These are phyloP conservation scores for Polychaeton citri DNA, from an alignment of 2,329 filamentous ascomycete species.

Conservation along the genomic window DNA sequence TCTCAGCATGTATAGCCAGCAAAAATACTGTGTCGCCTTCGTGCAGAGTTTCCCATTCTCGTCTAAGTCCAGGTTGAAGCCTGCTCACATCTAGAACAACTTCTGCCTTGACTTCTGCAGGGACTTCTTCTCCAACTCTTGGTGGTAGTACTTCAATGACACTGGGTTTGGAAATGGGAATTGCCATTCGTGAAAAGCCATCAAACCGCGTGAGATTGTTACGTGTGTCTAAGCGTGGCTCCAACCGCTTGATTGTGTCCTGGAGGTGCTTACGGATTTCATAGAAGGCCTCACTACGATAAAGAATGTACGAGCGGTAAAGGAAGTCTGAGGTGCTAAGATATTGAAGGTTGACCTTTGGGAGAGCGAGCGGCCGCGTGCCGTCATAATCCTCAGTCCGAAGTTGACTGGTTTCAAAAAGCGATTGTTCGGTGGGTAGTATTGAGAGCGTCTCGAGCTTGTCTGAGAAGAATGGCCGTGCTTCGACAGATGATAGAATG, in stretches of 20 bases:
- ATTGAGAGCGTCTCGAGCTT: constrained; percentile 55
- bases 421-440: constrained; percentile 66
- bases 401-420: constrained; percentile 69
- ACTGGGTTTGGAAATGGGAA: constrained; percentile 72
- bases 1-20: constrained; percentile 55
- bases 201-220: constrained; percentile 53
- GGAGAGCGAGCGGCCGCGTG: constrained; percentile 73
- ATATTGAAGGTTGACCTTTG: constrained; percentile 92
- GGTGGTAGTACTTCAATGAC: constrained; percentile 77
- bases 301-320: constrained; percentile 85
- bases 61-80: constrained; percentile 59
- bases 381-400: constrained; percentile 81
- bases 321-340: constrained; percentile 88
- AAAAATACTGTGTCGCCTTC: constrained; percentile 85
- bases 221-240: constrained; percentile 50
- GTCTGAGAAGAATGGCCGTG: constrained; percentile 71
- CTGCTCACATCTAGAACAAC: constrained; percentile 71
- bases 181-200: constrained; percentile 82
- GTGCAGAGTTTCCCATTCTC: constrained; percentile 81
- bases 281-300: constrained; percentile 85
- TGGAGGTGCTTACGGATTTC: constrained; percentile 87
- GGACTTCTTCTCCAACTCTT: constrained; percentile 67
- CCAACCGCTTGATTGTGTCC: constrained; percentile 62
- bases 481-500: constrained; percentile 62
- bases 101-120: constrained; percentile 77